A percentile compares a stretch with the other conserved stretches of the same genome.
Conservation (phyloP, 805 yeast species). For the Spathaspora boniae region DNA sequence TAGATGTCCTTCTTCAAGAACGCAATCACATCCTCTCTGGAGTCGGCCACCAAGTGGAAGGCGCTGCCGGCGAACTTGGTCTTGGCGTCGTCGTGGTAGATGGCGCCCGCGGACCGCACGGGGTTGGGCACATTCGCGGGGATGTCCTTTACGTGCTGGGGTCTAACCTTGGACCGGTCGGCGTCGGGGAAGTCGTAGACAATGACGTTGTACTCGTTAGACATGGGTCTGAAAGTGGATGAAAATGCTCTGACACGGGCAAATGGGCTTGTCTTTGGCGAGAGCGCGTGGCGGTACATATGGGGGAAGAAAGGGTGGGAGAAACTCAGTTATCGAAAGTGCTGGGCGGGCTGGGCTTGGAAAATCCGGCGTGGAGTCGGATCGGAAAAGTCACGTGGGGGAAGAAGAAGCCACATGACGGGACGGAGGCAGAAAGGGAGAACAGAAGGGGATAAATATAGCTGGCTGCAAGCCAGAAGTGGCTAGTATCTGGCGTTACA, state of each 20-base stretch:
- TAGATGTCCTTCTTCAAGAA: conserved; percentile 63
- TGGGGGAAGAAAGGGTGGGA: too few relatives aligned
- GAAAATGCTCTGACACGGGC: conserved; percentile 6
- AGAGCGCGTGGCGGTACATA: too few relatives aligned
- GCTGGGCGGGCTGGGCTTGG: too few relatives aligned
- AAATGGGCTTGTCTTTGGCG: too few relatives aligned
- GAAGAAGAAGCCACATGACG: too few relatives aligned
- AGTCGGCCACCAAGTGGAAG: conserved; percentile 59
- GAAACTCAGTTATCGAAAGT: too few relatives aligned
- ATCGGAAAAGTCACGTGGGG: too few relatives aligned
- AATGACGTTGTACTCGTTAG: conserved; percentile 62
- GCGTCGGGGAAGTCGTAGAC: conserved; percentile 66
- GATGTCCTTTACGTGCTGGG: conserved; percentile 40
- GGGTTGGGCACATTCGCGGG: conserved; percentile 33
- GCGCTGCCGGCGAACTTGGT: conserved; percentile 66
- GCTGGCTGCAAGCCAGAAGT: too few relatives aligned
- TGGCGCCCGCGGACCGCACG: conserved; percentile 39
- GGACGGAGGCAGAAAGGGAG: too few relatives aligned
- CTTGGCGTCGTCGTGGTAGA: conserved; percentile 38
- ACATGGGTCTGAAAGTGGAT: conserved; percentile 11
- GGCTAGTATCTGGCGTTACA: too few relatives aligned
- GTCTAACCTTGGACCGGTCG: conserved; percentile 52
- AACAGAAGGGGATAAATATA: too few relatives aligned
- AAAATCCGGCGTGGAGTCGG: too few relatives aligned
- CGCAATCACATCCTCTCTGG: conserved; percentile 62